These are phyloP conservation scores for Penicillium diatomitis DNA, from an alignment of 495 filamentous ascomycete species.

Conservation along the genomic window DNA sequence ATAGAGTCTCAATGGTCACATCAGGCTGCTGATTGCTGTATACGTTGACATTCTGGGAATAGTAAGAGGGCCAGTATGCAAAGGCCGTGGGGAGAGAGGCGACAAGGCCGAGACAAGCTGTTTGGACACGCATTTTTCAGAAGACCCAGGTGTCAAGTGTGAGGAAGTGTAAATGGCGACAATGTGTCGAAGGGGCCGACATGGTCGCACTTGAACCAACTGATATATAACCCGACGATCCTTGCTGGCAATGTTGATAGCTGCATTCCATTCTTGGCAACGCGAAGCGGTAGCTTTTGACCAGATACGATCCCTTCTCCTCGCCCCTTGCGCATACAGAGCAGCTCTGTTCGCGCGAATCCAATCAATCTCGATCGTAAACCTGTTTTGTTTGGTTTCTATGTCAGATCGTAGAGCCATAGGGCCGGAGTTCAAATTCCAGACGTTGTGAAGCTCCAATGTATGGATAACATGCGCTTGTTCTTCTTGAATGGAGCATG, in stretches of 20 bases:
- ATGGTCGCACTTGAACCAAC: not conserved
- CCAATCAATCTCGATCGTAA: too few relatives aligned
- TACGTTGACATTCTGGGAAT: not conserved
- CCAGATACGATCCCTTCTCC: too few relatives aligned
- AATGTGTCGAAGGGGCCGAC: not conserved
- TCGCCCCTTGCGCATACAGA: too few relatives aligned
- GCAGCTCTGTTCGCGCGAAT: too few relatives aligned
- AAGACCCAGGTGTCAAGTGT: not conserved
- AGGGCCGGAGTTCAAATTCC: too few relatives aligned
- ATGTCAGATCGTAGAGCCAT: too few relatives aligned
- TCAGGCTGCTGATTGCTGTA: slow-evolving; percentile 9
- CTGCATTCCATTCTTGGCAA: not conserved
- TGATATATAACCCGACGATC: not conserved
- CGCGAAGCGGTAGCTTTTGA: too few relatives aligned
- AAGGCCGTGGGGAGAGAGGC: slow-evolving; percentile 5
- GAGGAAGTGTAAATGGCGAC: not conserved
- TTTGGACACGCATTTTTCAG: slow-evolving; percentile 6
- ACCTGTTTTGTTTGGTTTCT: too few relatives aligned
- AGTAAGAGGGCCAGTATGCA: slow-evolving; percentile 5
- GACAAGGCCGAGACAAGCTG: slow-evolving; percentile 6
- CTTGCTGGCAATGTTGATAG: not conserved
- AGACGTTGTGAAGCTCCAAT: too few relatives aligned
- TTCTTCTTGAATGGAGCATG: too few relatives aligned
- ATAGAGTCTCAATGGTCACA: slow-evolving; percentile 18
- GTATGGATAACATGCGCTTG: too few relatives aligned